Percentiles rank a stretch among this genome's conserved stretches.
Conservation (phyloP, 371 early-diverging fungal species). For the Mortierella sp. region DNA sequence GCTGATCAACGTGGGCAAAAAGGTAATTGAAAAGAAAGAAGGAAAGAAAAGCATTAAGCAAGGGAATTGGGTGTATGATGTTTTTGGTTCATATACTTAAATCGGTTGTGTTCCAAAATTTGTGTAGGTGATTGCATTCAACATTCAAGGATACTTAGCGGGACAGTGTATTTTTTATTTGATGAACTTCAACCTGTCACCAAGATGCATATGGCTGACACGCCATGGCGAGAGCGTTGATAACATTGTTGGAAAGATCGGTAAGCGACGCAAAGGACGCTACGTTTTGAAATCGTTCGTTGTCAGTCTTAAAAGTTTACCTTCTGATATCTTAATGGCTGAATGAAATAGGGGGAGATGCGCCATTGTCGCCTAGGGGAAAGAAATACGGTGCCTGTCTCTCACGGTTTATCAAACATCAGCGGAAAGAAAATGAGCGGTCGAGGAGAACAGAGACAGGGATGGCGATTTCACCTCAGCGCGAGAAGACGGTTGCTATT, state of each 20-base stretch:
- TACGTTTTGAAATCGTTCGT: neutral
- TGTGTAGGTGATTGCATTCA: slow-evolving; percentile 81
- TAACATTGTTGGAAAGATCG: slow-evolving; percentile 66
- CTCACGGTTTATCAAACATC: slow-evolving; percentile 67
- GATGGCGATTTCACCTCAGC: slow-evolving; percentile 50
- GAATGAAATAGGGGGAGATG: slow-evolving; percentile 88
- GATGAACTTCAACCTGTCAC: slow-evolving; percentile 81
- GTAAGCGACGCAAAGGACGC: slow-evolving; percentile 22
- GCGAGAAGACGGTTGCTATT: slow-evolving; percentile 61
- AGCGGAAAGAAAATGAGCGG: slow-evolving; percentile 24
- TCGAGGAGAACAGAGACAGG: slow-evolving; percentile 36
- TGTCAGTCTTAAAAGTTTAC: too few species aligned
- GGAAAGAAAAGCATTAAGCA: too few species aligned
- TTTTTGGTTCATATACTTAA: too few species aligned
- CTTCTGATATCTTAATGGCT: neutral
- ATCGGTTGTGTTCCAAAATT: too few species aligned
- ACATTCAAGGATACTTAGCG: slow-evolving; percentile 82
- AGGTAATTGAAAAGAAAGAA: too few species aligned
- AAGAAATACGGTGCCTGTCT: slow-evolving; percentile 73
- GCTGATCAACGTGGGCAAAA: slow-evolving; percentile 85
- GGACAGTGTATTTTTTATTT: slow-evolving; percentile 89
- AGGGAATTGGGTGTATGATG: too few species aligned
- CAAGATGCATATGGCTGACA: slow-evolving; percentile 83
- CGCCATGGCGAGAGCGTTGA: slow-evolving; percentile 84
- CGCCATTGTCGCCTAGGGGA: slow-evolving; percentile 72